Base-by-base conservation (phyloP, 169 alveolate species). In the Cryptosporidium ryanae region DNA sequence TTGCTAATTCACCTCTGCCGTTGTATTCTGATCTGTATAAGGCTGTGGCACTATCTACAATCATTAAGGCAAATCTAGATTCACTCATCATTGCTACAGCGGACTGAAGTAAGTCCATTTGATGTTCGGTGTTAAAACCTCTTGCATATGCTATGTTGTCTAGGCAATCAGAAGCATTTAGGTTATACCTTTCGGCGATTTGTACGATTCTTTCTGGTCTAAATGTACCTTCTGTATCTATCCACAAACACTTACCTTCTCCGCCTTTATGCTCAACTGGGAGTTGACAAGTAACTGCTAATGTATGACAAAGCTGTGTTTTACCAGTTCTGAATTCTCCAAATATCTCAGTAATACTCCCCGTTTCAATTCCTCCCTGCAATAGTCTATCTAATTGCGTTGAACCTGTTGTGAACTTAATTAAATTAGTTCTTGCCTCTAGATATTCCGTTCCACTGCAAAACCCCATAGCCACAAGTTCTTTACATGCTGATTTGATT, bases 161-260 rank as follows among this genome's bases (percentile, higher is more conserved):
- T 65, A 98, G 96, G 61, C 98, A 98, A 90, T 96, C 97, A 57
- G 96, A 90, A 46, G 99, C 97, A 67, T 97, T 98, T 61, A 98
- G 92, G 15, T 93, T 93, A 90, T 96, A 98, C 82, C 99, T 94
- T 82, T 97, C 97, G 31, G 99, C 99, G 23, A 98, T 98, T 27
- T 97, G 95, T 31, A 91, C 95, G 48, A 98, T 95, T 84, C 99
- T 96, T 84, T 98, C 99, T 1, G 99, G 99, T 32, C 99, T 94
- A 91, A 98, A 98, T 25, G 99, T 97, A 52, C 99, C 99, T 91
- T 98, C 99, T n/a, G 99, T 98, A 93, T 98, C 99, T 17, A 98
- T 97, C 96, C 98, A 98, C 90, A 98, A 93, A 38, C 99, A 98
- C 92, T 98, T 98, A 27, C 95, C 97, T 50, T 98, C 99, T 3